A percentile compares a stretch with the other conserved stretches of the same genome.
Evolutionary conservation across 805 yeast genomes (phyloP).

Genomic region (Candida ulmi): DNA sequence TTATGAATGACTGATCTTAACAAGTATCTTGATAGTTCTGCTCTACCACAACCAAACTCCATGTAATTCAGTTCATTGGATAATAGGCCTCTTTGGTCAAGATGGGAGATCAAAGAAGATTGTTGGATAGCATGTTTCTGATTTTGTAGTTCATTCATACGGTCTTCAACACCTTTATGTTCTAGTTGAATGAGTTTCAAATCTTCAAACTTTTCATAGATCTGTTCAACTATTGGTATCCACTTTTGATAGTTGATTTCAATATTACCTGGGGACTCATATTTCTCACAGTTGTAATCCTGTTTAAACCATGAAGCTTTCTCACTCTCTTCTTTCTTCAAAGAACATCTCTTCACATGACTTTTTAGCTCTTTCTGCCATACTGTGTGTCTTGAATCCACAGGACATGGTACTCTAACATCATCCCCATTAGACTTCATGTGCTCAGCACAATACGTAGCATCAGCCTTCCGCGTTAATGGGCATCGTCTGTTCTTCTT

Average conservation of each 20-base stretch:
- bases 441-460: constrained; percentile 61
- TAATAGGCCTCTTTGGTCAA: constrained; percentile 39
- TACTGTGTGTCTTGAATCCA: constrained; percentile 70
- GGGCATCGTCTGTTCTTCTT: constrained; percentile 55
- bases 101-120: constrained; percentile 68
- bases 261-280: constrained; percentile 4
- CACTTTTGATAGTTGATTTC: constrained; percentile 21
- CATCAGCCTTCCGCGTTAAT: constrained; percentile 47
- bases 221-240: constrained; percentile 30
- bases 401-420: constrained; percentile 64
- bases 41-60: constrained; percentile 92
- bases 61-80: constrained; percentile 34
- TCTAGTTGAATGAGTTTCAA: constrained; percentile 21
- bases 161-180: constrained; percentile 21
- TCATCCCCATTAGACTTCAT: constrained; percentile 23
- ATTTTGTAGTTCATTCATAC: constrained; percentile 37
- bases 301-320: constrained; percentile 41
- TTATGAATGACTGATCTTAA: constrained; percentile 25
- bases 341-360: constrained; percentile 62
- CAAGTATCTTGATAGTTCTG: constrained; percentile 69
- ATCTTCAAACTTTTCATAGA: constrained; percentile 30
- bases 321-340: constrained; percentile 28
- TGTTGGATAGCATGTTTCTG: constrained; percentile 82
- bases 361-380: constrained; percentile 50
- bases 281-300: constrained; percentile 36